Evolutionary conservation across 2,329 filamentous ascomycete genomes (phyloP).

Genomic region (Aureobasidium uvarum): DNA sequence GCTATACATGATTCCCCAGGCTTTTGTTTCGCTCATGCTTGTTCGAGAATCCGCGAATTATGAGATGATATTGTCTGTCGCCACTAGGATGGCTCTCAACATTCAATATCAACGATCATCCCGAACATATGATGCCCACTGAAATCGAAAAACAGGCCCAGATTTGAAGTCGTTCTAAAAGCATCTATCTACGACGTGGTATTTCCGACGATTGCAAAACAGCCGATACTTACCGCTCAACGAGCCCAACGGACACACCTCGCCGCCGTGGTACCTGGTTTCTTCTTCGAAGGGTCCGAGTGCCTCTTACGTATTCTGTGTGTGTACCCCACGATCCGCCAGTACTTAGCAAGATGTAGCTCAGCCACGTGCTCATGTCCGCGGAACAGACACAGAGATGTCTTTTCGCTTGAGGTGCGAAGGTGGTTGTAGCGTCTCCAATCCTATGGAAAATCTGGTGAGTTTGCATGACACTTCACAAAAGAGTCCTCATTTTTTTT

Average conservation of each 20-base stretch:
- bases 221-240: background rate
- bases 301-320: background rate
- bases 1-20: background rate
- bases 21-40: background rate
- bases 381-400: background rate
- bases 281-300: background rate
- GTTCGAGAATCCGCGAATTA: background rate
- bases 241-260: background rate
- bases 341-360: background rate
- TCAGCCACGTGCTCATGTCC: background rate
- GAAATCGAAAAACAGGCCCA: background rate
- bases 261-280: background rate
- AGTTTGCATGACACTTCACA: background rate
- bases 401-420: background rate
- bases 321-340: background rate
- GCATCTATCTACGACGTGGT: background rate
- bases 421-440: background rate
- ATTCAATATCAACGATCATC: background rate
- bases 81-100: background rate
- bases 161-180: background rate
- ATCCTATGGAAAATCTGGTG: background rate
- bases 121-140: background rate
- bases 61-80: background rate
- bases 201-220: background rate
- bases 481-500: background rate